Conservation (phyloP, 2,329 filamentous ascomycete species). For the Monosporascus sp. region DNA sequence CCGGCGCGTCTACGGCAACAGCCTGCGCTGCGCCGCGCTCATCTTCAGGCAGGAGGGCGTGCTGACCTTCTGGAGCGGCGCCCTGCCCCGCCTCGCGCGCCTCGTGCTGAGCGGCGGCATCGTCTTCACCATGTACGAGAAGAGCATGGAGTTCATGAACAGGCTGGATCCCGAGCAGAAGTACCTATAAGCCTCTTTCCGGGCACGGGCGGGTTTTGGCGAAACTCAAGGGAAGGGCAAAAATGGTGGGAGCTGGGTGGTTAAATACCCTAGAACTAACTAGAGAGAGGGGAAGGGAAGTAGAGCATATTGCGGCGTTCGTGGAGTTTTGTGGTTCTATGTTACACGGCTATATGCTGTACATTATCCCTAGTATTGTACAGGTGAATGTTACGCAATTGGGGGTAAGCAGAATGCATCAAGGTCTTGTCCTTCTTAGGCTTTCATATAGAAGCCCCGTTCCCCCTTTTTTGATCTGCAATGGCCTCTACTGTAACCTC, state of each 20-base stretch:
- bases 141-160: conserved; percentile 85
- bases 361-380: no score
- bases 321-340: background rate
- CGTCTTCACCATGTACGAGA: conserved; percentile 98
- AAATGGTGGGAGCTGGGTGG: background rate
- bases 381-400: no score
- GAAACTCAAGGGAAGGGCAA: background rate
- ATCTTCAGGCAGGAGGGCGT: conserved; percentile 89
- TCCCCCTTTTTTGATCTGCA: no score
- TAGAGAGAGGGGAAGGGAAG: conserved; percentile 7
- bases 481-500: conserved; percentile 42
- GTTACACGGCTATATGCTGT: no score
- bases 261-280: background rate
- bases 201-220: conserved; percentile 1
- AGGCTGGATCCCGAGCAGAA: conserved; percentile 73
- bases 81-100: conserved; percentile 76
- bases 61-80: conserved; percentile 89
- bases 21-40: conserved; percentile 71
- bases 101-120: conserved; percentile 91
- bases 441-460: no score
- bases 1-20: conserved; percentile 75
- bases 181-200: conserved; percentile 58
- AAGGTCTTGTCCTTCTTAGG: no score
- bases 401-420: no score
- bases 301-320: background rate